Evolutionary conservation across 2,329 filamentous ascomycete genomes (phyloP).

Genomic region (Neonectria sp.): DNA sequence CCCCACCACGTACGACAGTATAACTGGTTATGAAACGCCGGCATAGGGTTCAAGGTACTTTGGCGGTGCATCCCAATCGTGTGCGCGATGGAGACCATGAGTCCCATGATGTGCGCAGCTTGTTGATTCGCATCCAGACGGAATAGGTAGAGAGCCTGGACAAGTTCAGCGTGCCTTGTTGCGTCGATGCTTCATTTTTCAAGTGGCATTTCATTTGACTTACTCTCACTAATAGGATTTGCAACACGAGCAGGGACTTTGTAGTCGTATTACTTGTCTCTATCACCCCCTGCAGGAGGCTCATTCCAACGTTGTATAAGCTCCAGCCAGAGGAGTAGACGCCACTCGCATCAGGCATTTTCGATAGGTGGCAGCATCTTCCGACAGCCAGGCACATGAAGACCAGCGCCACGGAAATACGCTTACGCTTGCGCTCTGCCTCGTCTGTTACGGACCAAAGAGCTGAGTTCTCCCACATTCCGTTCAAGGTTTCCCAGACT

Average conservation of each 20-base stretch:
- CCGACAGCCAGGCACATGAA: slow-evolving; percentile 37
- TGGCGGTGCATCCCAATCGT: slow-evolving; percentile 35
- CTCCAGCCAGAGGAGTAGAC: slow-evolving; percentile 37
- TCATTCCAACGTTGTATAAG: slow-evolving; percentile 33
- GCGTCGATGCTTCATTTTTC: no score
- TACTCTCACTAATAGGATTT: slow-evolving; percentile 31
- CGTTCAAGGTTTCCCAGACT: slow-evolving; percentile 35
- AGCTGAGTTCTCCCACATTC: slow-evolving; percentile 34
- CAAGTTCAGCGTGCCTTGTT: not conserved
- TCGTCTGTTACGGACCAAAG: slow-evolving; percentile 18
- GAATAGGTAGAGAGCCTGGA: slow-evolving; percentile 35
- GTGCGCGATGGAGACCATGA: slow-evolving; percentile 32
- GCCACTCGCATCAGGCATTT: slow-evolving; percentile 28
- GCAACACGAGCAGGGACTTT: slow-evolving; percentile 34
- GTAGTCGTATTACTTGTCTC: slow-evolving; percentile 34
- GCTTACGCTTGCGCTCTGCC: slow-evolving; percentile 19
- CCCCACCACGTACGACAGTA: slow-evolving; percentile 36
- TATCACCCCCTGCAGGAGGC: slow-evolving; percentile 23
- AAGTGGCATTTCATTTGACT: not conserved
- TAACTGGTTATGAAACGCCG: slow-evolving; percentile 29
- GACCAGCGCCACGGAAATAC: slow-evolving; percentile 32
- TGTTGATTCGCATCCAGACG: slow-evolving; percentile 36
- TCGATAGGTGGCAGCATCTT: slow-evolving; percentile 32
- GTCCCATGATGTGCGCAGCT: slow-evolving; percentile 30
- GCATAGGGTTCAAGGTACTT: slow-evolving; percentile 30